Evolutionary conservation across 345 rosid genomes (phyloP), one percentile per base, ranked within the genome.

Genomic region (Acer saccharum): DNA sequence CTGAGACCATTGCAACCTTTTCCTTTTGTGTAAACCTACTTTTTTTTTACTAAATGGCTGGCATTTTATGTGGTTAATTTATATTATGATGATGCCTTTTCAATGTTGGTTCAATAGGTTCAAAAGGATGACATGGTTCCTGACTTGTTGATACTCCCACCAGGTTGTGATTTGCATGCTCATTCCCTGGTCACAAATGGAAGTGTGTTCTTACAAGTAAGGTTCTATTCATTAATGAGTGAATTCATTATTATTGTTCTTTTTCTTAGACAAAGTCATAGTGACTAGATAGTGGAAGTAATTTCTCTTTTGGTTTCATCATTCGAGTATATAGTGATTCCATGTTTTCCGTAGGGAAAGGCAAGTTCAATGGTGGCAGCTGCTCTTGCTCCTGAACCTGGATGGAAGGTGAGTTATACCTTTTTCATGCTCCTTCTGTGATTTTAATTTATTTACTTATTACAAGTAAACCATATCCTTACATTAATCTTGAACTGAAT

Each of bases 311-410:
- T 77, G 65, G 11, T 11, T 13, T 48, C 32, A 75, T 21, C 79
- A 61, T 27, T 52, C 13, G 57, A 25, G 21, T 54, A 55, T 65
- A 63, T 65, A 16, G 52, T 72, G 74, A 71, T 43, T 27, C 72
- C 68, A 60, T 23, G 3, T 69, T 74, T 48, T 76, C 66, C 66
- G 54, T 78, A 95, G 99, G 99, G 99, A 57, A 95, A 92, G 82
- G 98, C 94, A 84, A 95, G 99, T 83, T 89, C 96, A 67, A 91
- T 95, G 99, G 98, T 90, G 73, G 98, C 97, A 66, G 88, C 91
- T 25, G 90, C 89, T 68, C 94, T 95, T 69, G 83, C 63, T 86
- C 99, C 99, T 35, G 80, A 90, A 78, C 88, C 94, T 35, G 94
- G 88, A 71, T 93, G 96, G 98, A 86, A 89, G 84, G 99, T 95